These are phyloP conservation scores for Apophysomyces sp. DNA, from an alignment of 371 early-diverging fungal species.

Conservation along the genomic window DNA sequence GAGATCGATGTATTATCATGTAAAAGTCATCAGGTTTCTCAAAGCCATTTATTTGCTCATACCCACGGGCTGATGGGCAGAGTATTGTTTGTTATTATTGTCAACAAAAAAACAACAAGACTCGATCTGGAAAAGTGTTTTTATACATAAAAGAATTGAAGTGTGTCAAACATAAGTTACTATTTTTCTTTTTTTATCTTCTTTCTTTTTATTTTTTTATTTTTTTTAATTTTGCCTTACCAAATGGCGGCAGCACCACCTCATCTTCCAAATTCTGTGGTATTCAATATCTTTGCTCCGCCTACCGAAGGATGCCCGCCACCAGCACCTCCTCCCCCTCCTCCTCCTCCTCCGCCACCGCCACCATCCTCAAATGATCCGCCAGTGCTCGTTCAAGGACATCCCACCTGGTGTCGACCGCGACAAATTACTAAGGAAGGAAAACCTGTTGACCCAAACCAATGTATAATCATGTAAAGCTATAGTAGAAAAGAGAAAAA, in stretches of 20 bases:
- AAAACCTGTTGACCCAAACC: neutral
- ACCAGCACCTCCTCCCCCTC: neutral
- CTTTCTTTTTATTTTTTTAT: neutral
- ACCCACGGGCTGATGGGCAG: no score
- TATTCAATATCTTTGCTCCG: neutral
- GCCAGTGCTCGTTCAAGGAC: conserved; percentile 1
- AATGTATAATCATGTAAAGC: conserved; percentile 1
- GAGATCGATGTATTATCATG: neutral
- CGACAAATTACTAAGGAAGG: conserved; percentile 1
- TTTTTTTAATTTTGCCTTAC: neutral
- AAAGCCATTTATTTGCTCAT: no score
- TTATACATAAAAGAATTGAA: neutral
- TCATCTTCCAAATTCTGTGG: neutral
- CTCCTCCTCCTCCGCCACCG: neutral
- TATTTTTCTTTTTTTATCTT: neutral
- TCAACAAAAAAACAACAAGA: no score
- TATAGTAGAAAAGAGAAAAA: no score
- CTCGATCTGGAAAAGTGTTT: no score
- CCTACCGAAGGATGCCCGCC: neutral
- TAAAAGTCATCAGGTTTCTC: no score
- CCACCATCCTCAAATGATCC: neutral
- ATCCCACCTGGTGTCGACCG: neutral
- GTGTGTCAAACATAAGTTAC: no score
- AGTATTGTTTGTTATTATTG: no score
- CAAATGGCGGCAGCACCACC: neutral